Evolutionary conservation across 768 basidiomycete species (phyloP).

Genomic region (Lyophyllum shimeji): DNA sequence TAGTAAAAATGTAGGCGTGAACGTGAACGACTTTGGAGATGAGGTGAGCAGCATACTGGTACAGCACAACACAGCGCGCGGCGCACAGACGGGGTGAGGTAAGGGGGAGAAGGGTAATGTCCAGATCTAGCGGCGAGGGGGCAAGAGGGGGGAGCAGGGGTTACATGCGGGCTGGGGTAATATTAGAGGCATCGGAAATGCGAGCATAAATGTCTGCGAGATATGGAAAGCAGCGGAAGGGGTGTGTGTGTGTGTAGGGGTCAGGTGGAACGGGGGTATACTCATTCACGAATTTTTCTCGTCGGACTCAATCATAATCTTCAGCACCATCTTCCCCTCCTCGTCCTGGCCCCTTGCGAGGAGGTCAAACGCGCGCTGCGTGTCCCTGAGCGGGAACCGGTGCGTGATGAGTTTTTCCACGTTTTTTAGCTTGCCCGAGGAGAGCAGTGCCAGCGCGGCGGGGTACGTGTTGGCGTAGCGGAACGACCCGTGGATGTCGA

Average conservation of each 20-base stretch:
- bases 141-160: not conserved
- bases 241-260: not conserved
- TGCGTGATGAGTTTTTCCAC: slow-evolving; percentile 80
- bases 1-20: not conserved
- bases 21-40: too few relatives aligned
- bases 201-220: not conserved
- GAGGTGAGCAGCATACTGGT: not conserved
- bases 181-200: not conserved
- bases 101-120: not conserved
- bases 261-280: not conserved
- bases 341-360: slow-evolving; percentile 77
- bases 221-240: not conserved
- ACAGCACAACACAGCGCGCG: not conserved
- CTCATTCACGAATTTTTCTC: slow-evolving; percentile 18
- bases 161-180: not conserved
- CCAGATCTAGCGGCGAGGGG: not conserved
- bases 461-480: slow-evolving; percentile 90
- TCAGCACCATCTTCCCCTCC: slow-evolving; percentile 79
- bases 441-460: slow-evolving; percentile 76
- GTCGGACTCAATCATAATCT: slow-evolving; percentile 71
- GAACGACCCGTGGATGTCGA: slow-evolving; percentile 92
- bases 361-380: slow-evolving; percentile 79
- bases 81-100: not conserved
- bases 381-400: slow-evolving; percentile 62
- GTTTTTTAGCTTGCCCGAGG: slow-evolving; percentile 61